Evolutionary conservation across 306 rosid genomes (phyloP), one percentile per base, ranked within the genome.

Genomic region (Corylus heterophylla): DNA sequence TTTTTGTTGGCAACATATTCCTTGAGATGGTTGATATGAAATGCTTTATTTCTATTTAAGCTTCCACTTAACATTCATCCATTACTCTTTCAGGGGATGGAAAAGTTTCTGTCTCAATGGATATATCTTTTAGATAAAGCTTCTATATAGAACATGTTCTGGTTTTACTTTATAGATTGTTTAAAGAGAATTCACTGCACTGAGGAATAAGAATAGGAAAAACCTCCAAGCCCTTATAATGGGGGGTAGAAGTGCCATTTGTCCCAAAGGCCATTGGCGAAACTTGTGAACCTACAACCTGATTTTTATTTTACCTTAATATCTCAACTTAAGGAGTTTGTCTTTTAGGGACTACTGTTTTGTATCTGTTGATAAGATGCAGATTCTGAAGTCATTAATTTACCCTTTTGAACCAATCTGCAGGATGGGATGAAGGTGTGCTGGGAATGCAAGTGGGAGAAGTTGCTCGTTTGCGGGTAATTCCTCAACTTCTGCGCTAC

Each of bases 401-500:
- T 59, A 44, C 55, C 18, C 72, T 35, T 52, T 74, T 63, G 48
- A 50, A 58, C 56, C 63, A 76, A 73, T 83, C 10, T 82, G 56
- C 69, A 93, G 98, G 97, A 77, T 92, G 97, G 98, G 98, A 94
- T 86, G 98, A 94, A 85, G 98, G 98, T 77, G 98, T 94, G 29
- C 47, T 92, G 4, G 90, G 86, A 71, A 94, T 94, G 97, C 97
- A 94, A 85, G 1, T 92, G 35, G 98, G 98, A 58, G 97, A 94
- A 89, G 92, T 91, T 84, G 97, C 98, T 88, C 97, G 95, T 76
- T 92, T 94, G 66, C 88, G 93, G 97, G 98, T 94, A 89, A 81
- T 22, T 81, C 66, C 75, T 75, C 18, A 11, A n/a, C 10, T 77
- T 75, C 25, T 66, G 20, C 16, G 12, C 44, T 73, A 56, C 44